Evolutionary conservation across 305 asterid species (phyloP).

Genomic region (Fraxinus paxiana): DNA sequence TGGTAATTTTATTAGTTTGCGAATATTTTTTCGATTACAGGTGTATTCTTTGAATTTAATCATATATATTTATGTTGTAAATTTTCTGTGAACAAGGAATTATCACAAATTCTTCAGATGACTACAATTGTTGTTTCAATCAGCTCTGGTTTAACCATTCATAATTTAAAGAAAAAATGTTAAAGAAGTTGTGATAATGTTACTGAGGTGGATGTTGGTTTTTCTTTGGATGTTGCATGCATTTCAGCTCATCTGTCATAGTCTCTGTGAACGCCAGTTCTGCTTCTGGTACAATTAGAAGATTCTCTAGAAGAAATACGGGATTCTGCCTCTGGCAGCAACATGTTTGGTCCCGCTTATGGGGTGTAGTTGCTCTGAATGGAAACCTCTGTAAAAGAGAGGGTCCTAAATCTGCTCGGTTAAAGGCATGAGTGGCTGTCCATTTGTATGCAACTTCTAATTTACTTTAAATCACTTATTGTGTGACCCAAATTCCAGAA

Average conservation of each 20-base stretch:
- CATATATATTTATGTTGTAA: neutral
- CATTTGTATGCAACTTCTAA: neutral
- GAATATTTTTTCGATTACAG: neutral
- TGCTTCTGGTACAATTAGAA: neutral
- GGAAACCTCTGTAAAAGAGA: neutral
- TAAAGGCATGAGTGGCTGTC: slow-evolving; percentile 20
- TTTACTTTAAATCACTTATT: slow-evolving; percentile 15
- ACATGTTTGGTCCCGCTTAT: neutral
- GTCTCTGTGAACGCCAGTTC: neutral
- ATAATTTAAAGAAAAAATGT: neutral
- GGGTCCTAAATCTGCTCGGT: slow-evolving; percentile 4
- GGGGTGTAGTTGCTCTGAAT: neutral
- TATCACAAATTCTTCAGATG: neutral
- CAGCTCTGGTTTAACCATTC: neutral
- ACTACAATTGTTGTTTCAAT: neutral
- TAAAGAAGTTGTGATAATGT: neutral
- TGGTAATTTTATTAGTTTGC: slow-evolving; percentile 25
- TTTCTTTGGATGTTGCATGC: neutral
- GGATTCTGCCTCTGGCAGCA: neutral
- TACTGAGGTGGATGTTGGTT: too few relatives aligned
- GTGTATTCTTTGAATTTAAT: neutral
- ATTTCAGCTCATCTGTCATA: neutral
- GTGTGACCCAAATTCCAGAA: slow-evolving; percentile 14
- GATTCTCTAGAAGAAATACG: neutral
- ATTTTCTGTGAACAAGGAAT: neutral